phyloP scores from a whole-genome alignment of 345 rosid species.

The Eucalyptus guilfoylei region DNA sequence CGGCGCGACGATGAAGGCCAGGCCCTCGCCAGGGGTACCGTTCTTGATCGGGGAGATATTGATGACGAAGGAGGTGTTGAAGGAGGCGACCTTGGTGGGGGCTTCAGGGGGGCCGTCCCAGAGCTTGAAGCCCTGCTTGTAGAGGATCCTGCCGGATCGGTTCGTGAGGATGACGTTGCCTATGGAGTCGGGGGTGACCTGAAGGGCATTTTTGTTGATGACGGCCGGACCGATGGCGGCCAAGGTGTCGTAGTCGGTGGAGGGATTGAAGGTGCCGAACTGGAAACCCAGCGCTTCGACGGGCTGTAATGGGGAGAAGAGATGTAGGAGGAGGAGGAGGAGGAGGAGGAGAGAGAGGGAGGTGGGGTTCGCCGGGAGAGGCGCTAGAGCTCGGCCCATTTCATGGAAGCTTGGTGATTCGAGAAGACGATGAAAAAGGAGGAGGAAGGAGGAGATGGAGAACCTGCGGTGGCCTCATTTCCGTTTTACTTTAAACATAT shows the following conservation, averaged over 20 bases:
- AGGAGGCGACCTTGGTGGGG: constrained; percentile 5
- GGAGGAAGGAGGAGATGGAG: neutral
- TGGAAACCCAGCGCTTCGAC: neutral
- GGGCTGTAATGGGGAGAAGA: neutral
- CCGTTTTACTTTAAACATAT: neutral
- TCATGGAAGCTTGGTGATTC: neutral
- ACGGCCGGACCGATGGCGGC: neutral
- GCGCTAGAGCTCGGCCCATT: neutral
- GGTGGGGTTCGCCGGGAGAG: neutral
- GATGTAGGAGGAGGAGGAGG: neutral
- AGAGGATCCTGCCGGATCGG: constrained; percentile 14
- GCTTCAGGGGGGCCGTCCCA: neutral
- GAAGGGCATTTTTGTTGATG: constrained; percentile 16
- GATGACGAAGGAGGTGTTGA: constrained; percentile 19
- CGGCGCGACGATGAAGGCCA: constrained; percentile 23
- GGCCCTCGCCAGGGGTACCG: constrained; percentile 12
- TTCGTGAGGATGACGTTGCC: neutral
- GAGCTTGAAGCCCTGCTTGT: constrained; percentile 1
- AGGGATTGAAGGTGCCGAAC: constrained; percentile 5
- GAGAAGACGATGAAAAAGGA: neutral
- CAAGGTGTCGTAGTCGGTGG: neutral
- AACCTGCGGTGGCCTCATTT: neutral
- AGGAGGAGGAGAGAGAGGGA: neutral
- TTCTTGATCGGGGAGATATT: neutral
- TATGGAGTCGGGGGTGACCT: constrained; percentile 25